Evolutionary conservation across 192 early-diverging fungal genomes (phyloP), one percentile per base, ranked within the genome.

Genomic region (Lunasporangiospora selenospora): DNA sequence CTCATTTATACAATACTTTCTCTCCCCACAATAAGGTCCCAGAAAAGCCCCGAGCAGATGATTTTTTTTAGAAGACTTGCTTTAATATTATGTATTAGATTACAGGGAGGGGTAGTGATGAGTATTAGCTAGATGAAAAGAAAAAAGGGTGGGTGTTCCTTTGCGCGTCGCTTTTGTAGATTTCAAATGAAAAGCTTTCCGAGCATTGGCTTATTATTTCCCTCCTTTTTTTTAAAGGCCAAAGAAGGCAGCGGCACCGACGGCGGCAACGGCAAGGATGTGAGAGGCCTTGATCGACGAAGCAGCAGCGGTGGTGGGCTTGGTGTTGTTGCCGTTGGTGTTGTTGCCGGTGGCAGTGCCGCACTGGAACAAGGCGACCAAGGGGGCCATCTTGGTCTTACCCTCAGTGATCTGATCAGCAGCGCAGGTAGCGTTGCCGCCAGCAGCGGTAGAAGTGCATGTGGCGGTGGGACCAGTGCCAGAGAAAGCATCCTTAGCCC

Each of bases 191-290:
- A n/a, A n/a, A n/a, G n/a, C n/a, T n/a, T n/a, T n/a, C n/a, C n/a
- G n/a, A n/a, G n/a, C n/a, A n/a, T n/a, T n/a, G n/a, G n/a, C n/a
- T n/a, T n/a, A n/a, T n/a, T n/a, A n/a, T 3, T n/a, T 36, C 19
- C 3, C 33, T 32, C 9, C 21, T 15, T n/a, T 36, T n/a, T 19
- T 46, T 62, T 73, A 73, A 11, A 73, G 47, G n/a, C 69, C 69
- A n/a, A 43, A 59, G 36, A 63, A 42, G 55, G 69, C 69, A 36
- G 60, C 69, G 40, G 63, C 60, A 53, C 69, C 69, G 24, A 73
- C 4, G 30, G 61, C 69, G 44, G 69, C 69, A 34, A 63, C 41
- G 12, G 39, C 3, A 53, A 44, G 6, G 40, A 32, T 0, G 30
- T 53, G 2, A 23, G 38, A 0, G 32, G 41, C 26, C 11, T 36